Conservation (phyloP, 2,329 filamentous ascomycete genomes). For the Cadophora malorum region DNA sequence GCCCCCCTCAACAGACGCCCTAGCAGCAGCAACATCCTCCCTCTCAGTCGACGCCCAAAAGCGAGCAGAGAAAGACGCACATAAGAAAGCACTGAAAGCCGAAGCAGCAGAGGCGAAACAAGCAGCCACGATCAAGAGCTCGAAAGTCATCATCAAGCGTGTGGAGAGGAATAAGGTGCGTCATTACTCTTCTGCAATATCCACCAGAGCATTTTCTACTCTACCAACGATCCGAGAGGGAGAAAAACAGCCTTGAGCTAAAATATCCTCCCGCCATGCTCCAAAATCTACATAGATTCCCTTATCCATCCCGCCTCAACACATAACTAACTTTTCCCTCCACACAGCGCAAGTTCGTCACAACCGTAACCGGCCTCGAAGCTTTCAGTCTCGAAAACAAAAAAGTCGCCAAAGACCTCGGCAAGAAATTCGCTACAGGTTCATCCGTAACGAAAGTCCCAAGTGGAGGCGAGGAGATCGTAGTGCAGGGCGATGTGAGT, state of each 20-base stretch:
- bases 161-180: conserved; percentile 87
- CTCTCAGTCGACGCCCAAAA: conserved; percentile 92
- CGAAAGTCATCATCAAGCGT: conserved; percentile 89
- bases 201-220: too few relatives aligned
- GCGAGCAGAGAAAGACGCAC: conserved; percentile 92
- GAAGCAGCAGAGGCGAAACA: conserved; percentile 85
- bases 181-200: not conserved
- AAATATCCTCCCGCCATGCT: not conserved
- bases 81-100: conserved; percentile 96
- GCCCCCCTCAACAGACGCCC: conserved; percentile 62
- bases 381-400: conserved; percentile 92
- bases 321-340: not conserved
- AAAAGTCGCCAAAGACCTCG: conserved; percentile 94
- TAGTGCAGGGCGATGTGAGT: conserved; percentile 95
- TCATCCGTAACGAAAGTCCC: conserved; percentile 89
- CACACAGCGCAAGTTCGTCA: conserved; percentile 83
- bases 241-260: too few relatives aligned
- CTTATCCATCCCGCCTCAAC: not conserved
- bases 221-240: too few relatives aligned
- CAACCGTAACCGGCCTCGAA: conserved; percentile 88
- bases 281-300: not conserved
- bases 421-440: conserved; percentile 98
- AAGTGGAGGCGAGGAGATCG: conserved; percentile 91
- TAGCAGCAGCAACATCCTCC: conserved; percentile 83
- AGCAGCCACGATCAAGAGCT: conserved; percentile 77